Conservation (phyloP, 768 basidiomycete genomes). For the Rhodotorula kratochvilovae region DNA sequence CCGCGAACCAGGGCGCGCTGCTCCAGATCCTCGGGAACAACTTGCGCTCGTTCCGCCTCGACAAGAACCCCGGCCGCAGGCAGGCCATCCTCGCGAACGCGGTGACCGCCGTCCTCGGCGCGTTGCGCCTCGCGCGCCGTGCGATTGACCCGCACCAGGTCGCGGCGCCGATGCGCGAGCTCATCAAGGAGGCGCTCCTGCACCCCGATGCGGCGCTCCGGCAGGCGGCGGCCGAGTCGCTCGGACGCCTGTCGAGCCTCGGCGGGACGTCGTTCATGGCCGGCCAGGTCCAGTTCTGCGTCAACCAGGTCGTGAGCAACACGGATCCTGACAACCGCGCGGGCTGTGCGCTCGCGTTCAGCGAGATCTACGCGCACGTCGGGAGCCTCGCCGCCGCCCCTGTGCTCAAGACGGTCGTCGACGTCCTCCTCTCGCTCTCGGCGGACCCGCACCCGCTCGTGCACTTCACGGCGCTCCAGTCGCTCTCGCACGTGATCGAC, state of each 20-base stretch:
- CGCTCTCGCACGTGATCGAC: constrained; percentile 79
- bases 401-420: constrained; percentile 88
- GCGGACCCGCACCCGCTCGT: constrained; percentile 96
- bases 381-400: constrained; percentile 93
- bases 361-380: constrained; percentile 82
- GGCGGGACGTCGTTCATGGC: constrained; percentile 80
- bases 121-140: constrained; percentile 53
- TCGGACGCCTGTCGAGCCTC: constrained; percentile 78
- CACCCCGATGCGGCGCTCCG: constrained; percentile 75
- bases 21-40: constrained; percentile 58
- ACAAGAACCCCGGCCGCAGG: constrained; percentile 79
- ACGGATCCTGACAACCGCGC: constrained; percentile 87
- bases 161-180: constrained; percentile 30
- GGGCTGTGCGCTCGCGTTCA: constrained; percentile 87
- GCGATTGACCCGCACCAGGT: constrained; percentile 44
- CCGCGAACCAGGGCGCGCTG: constrained; percentile 49
- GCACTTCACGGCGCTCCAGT: constrained; percentile 85
- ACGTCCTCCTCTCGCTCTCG: constrained; percentile 87
- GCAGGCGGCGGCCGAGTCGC: constrained; percentile 73
- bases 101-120: constrained; percentile 65
- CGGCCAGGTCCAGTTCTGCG: constrained; percentile 77
- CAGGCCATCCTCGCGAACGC: constrained; percentile 79
- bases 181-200: constrained; percentile 64
- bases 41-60: constrained; percentile 69
- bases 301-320: constrained; percentile 90